These are phyloP conservation scores for Chalara sp. DNA, from an alignment of 2,329 filamentous ascomycete species.

Conservation along the genomic window DNA sequence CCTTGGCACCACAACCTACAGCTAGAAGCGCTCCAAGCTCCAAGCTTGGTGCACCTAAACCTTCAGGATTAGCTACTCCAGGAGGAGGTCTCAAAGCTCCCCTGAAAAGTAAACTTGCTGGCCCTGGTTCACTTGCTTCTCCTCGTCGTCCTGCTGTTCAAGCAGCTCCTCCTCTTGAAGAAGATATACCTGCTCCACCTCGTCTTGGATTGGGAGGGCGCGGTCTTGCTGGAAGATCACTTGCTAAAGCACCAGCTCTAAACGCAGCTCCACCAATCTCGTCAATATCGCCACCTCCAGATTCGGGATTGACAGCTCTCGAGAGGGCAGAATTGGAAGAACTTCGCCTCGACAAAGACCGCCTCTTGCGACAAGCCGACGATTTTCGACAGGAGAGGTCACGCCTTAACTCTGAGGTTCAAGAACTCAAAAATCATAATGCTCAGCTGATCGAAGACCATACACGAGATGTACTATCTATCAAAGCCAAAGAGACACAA, in stretches of 20 bases:
- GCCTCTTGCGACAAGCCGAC: slow-evolving; percentile 66
- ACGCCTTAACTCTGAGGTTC: slow-evolving; percentile 77
- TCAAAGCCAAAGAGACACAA: slow-evolving; percentile 98
- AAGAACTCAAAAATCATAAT: slow-evolving; percentile 94
- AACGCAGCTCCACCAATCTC: slow-evolving; percentile 41
- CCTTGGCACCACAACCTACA: slow-evolving; percentile 52
- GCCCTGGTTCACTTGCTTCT: slow-evolving; percentile 40
- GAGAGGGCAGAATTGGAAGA: slow-evolving; percentile 92
- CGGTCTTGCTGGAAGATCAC: slow-evolving; percentile 77
- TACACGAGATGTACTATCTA: slow-evolving; percentile 87
- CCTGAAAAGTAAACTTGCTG: slow-evolving; percentile 46
- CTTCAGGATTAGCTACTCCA: slow-evolving; percentile 37
- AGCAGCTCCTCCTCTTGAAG: slow-evolving; percentile 34
- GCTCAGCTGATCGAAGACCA: slow-evolving; percentile 96
- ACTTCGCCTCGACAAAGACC: slow-evolving; percentile 75
- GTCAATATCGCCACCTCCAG: slow-evolving; percentile 49
- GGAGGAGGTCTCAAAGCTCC: slow-evolving; percentile 49
- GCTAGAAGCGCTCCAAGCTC: slow-evolving; percentile 40
- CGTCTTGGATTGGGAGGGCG: slow-evolving; percentile 36
- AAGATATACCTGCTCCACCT: slow-evolving; percentile 28
- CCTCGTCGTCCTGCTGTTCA: slow-evolving; percentile 39
- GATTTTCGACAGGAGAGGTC: slow-evolving; percentile 77
- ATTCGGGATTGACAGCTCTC: slow-evolving; percentile 64
- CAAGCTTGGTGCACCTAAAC: slow-evolving; percentile 50
- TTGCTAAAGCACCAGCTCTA: slow-evolving; percentile 59